phyloP scores from a whole-genome alignment of 805 yeast species.

The Candida ficus region DNA sequence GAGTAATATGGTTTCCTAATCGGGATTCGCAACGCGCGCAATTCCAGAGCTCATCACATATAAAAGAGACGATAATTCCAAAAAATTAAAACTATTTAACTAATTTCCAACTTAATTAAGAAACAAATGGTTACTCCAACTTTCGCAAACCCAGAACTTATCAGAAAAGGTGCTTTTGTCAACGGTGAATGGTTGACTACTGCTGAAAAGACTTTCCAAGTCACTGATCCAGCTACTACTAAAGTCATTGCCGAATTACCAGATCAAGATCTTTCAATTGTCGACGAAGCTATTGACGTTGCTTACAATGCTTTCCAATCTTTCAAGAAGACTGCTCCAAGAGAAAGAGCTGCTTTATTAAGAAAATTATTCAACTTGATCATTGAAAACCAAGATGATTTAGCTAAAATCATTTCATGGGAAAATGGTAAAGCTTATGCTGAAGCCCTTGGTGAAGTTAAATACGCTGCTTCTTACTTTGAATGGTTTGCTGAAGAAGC shows the following conservation, averaged over 20 bases:
- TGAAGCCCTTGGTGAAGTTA: constrained; percentile 52
- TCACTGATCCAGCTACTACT: constrained; percentile 73
- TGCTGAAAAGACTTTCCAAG: constrained; percentile 45
- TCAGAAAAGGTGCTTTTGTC: constrained; percentile 57
- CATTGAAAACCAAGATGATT: constrained; percentile 51
- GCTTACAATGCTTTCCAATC: constrained; percentile 42
- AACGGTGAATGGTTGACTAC: constrained; percentile 69
- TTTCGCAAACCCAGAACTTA: constrained; percentile 43
- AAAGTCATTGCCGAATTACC: constrained; percentile 53
- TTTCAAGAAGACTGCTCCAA: constrained; percentile 43
- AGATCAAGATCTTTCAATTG: constrained; percentile 53
- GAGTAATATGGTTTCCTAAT: neutral
- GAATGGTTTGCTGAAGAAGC: constrained; percentile 83
- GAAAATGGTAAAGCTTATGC: constrained; percentile 56
- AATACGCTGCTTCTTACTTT: constrained; percentile 66
- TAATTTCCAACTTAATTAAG: neutral
- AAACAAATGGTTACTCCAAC: constrained; percentile 18
- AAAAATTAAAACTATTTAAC: neutral
- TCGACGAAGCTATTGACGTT: constrained; percentile 49
- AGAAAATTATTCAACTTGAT: constrained; percentile 46
- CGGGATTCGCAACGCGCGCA: neutral
- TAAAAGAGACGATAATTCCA: neutral
- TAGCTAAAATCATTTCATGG: constrained; percentile 51
- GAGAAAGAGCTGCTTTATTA: constrained; percentile 46
- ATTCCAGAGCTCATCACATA: neutral